Conservation (phyloP, 148 eudicot genomes). For the Cornus controversa region DNA sequence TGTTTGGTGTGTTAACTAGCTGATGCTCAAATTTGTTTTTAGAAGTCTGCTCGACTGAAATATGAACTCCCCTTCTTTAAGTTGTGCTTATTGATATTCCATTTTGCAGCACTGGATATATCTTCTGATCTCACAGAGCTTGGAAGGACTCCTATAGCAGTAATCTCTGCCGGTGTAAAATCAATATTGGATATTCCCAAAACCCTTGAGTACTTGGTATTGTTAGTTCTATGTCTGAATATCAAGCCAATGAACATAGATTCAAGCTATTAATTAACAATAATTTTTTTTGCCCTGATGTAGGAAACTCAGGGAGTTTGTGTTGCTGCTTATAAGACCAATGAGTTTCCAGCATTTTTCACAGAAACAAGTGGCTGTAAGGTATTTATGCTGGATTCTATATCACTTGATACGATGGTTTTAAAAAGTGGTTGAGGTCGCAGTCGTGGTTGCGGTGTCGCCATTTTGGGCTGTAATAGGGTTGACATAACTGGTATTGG, state of each 20-base stretch:
- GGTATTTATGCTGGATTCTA: constrained; percentile 42
- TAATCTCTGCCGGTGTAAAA: constrained; percentile 90
- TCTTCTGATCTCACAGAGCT: constrained; percentile 98
- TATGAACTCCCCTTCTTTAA: neutral
- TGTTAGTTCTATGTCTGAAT: neutral
- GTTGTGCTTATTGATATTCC: neutral
- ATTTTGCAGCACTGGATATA: constrained; percentile 82
- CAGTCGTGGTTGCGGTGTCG: too few relatives aligned
- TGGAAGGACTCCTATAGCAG: constrained; percentile 85
- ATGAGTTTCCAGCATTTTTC: constrained; percentile 95
- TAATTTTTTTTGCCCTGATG: constrained; percentile 9
- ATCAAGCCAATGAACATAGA: neutral
- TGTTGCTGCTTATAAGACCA: constrained; percentile 84
- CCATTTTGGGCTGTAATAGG: too few relatives aligned
- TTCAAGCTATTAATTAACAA: too few relatives aligned
- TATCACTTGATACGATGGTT: neutral
- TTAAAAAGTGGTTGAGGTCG: too few relatives aligned
- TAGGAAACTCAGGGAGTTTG: constrained; percentile 99
- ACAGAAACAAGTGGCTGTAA: constrained; percentile 83
- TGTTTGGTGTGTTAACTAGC: neutral
- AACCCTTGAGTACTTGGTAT: constrained; percentile 95
- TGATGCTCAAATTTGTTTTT: too few relatives aligned
- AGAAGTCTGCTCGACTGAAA: too few relatives aligned
- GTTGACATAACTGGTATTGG: too few relatives aligned
- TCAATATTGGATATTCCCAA: constrained; percentile 95